Evolutionary conservation across 176 grass and related monocot species (phyloP).

Genomic region (Carex parvula): DNA sequence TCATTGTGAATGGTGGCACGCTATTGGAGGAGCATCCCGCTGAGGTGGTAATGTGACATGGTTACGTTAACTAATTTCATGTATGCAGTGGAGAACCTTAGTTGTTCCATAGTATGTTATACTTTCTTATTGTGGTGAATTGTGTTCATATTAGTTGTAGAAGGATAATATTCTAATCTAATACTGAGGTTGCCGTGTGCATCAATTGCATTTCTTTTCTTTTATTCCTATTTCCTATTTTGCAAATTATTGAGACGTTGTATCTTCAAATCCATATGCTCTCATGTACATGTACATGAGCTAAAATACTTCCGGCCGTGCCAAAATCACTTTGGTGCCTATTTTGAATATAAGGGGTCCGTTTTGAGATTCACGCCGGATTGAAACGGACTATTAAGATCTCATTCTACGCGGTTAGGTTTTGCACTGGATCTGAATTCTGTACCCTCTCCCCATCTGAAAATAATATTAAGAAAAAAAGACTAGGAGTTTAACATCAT

Average conservation of each 20-base stretch:
- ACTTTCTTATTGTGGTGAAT: neutral
- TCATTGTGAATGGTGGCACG: conserved; percentile 1
- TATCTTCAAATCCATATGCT: neutral
- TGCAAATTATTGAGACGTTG: neutral
- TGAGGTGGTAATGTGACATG: neutral
- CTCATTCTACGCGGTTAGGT: too few relatives aligned
- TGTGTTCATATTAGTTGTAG: neutral
- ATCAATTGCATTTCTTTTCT: neutral
- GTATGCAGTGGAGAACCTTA: neutral
- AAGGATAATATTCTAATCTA: neutral
- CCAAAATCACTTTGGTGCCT: too few relatives aligned
- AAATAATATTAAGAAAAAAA: neutral
- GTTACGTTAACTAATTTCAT: neutral
- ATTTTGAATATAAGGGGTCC: too few relatives aligned
- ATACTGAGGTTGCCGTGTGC: neutral
- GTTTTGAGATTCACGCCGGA: too few relatives aligned
- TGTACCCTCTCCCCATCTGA: neutral
- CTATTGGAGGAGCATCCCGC: neutral
- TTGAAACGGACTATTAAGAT: too few relatives aligned
- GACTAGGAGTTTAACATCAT: neutral
- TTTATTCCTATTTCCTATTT: neutral
- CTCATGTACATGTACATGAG: too few relatives aligned
- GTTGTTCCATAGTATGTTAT: neutral
- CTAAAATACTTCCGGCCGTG: too few relatives aligned
- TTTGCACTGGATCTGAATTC: too few relatives aligned